phyloP scores from a whole-genome alignment of 2,329 filamentous ascomycete species.

The Byssochlamys sp. region DNA sequence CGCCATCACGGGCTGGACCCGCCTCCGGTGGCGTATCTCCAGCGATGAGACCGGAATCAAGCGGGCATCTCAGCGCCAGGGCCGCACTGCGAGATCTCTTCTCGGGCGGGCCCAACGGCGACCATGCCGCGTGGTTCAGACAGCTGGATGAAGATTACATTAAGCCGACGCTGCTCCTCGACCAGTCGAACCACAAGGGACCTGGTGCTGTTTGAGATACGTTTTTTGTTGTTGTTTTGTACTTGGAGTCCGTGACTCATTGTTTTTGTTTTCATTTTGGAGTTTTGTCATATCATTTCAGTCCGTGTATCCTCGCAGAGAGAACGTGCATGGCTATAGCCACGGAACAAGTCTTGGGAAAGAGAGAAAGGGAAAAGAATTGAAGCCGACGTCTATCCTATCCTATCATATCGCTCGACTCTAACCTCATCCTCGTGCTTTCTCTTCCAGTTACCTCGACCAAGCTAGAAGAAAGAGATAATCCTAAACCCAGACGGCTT shows the following conservation, averaged over 20 bases:
- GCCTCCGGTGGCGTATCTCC: slow-evolving; percentile 18
- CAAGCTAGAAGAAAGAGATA: too few species aligned
- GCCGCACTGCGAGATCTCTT: slow-evolving; percentile 73
- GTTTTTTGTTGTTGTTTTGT: slow-evolving; percentile 1
- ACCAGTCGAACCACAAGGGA: slow-evolving; percentile 47
- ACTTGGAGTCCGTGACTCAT: not conserved
- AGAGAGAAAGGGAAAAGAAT: not conserved
- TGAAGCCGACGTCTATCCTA: not conserved
- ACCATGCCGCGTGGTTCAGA: slow-evolving; percentile 80
- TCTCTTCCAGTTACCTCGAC: too few species aligned
- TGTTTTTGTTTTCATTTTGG: not conserved
- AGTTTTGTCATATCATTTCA: not conserved
- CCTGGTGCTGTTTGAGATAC: slow-evolving; percentile 28
- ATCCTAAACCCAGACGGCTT: too few species aligned
- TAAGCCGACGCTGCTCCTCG: slow-evolving; percentile 79
- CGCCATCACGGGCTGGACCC: slow-evolving; percentile 9
- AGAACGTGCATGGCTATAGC: not conserved
- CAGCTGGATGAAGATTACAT: slow-evolving; percentile 94
- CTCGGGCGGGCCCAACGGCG: slow-evolving; percentile 60
- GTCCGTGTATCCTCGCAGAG: too few species aligned
- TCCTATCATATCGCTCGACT: not conserved
- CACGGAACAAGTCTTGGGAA: not conserved
- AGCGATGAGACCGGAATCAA: slow-evolving; percentile 15
- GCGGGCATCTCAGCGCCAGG: slow-evolving; percentile 53
- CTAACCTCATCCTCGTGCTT: not conserved